A percentile compares a stretch with the other conserved stretches of the same genome.
phyloP scores from a whole-genome alignment of 2,329 filamentous ascomycete genomes.

The Pestalotiopsis sp. region DNA sequence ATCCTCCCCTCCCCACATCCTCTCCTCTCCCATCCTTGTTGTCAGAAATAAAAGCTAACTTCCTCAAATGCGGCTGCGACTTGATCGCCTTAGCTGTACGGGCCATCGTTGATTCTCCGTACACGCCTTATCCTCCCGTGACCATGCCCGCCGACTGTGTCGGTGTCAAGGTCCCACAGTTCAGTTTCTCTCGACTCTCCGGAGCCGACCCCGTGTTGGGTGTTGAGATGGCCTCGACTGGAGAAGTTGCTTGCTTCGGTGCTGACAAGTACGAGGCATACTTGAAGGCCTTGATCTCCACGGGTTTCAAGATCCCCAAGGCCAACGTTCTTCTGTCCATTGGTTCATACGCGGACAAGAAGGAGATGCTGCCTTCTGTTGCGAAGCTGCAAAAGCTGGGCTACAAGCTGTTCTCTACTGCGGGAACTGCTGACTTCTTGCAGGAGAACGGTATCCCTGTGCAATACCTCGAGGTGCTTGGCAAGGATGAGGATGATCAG shows the following conservation, averaged over 20 bases:
- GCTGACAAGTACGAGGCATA: constrained; percentile 97
- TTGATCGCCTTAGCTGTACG: too few relatives aligned
- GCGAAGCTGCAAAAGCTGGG: constrained; percentile 87
- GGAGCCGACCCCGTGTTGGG: constrained; percentile 95
- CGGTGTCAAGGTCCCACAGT: constrained; percentile 97
- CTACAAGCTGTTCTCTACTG: constrained; percentile 94
- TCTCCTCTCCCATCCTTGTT: too few relatives aligned
- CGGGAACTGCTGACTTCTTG: constrained; percentile 94
- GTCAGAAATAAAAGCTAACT: too few relatives aligned
- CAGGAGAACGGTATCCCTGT: constrained; percentile 90
- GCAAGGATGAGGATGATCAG: constrained; percentile 77
- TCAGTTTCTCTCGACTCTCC: constrained; percentile 96
- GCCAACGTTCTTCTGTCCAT: constrained; percentile 95
- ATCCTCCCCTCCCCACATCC: too few relatives aligned
- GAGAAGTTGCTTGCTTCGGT: constrained; percentile 96
- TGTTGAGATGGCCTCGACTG: constrained; percentile 98
- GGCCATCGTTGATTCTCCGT: too few relatives aligned
- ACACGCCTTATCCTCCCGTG: constrained; percentile 80
- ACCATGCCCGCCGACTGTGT: constrained; percentile 83
- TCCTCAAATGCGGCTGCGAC: too few relatives aligned
- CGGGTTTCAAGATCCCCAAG: constrained; percentile 94
- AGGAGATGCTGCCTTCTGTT: constrained; percentile 93
- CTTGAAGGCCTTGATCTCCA: constrained; percentile 92
- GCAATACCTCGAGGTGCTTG: constrained; percentile 89
- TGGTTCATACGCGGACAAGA: constrained; percentile 96